Evolutionary conservation across 2,329 filamentous ascomycete species (phyloP).

Genomic region (Cercospora janseana): DNA sequence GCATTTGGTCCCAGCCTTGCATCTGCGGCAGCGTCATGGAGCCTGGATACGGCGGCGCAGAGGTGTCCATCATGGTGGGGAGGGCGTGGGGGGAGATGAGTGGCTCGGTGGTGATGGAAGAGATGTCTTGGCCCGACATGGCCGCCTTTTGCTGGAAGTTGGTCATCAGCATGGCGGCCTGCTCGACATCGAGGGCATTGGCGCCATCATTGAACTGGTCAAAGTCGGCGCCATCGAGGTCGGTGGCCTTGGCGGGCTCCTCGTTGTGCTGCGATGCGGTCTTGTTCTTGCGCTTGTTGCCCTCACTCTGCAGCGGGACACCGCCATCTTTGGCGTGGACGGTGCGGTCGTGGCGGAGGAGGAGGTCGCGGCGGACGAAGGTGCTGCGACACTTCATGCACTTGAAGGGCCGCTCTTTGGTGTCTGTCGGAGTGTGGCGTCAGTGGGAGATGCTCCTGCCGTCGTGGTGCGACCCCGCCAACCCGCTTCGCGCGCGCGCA

Average conservation of each 20-base stretch:
- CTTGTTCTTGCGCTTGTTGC: slow-evolving; percentile 66
- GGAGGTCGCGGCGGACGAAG: slow-evolving; percentile 93
- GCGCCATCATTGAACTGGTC: slow-evolving; percentile 91
- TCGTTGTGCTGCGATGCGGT: slow-evolving; percentile 16
- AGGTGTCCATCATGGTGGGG: slow-evolving; percentile 71
- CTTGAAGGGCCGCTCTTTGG: slow-evolving; percentile 98
- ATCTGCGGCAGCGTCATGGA: slow-evolving; percentile 81
- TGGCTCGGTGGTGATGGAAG: slow-evolving; percentile 56
- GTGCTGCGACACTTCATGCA: slow-evolving; percentile 98
- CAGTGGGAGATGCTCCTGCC: slow-evolving; percentile 15
- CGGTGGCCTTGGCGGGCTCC: slow-evolving; percentile 62
- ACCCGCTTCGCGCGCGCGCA: slow-evolving; percentile 23
- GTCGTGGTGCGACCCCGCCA: slow-evolving; percentile 26
- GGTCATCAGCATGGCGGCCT: slow-evolving; percentile 96
- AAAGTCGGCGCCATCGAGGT: slow-evolving; percentile 79
- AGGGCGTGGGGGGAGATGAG: slow-evolving; percentile 70
- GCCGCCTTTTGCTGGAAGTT: slow-evolving; percentile 91
- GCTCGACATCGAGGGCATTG: slow-evolving; percentile 94
- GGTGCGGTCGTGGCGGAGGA: slow-evolving; percentile 94
- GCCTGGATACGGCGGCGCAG: slow-evolving; percentile 64
- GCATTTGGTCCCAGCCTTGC: slow-evolving; percentile 81
- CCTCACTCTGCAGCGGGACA: slow-evolving; percentile 87
- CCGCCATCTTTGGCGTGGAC: slow-evolving; percentile 98
- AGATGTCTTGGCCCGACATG: slow-evolving; percentile 65
- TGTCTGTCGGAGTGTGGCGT: slow-evolving; percentile 60